A percentile compares a stretch with the other conserved stretches of the same genome.
These are phyloP conservation scores for Brassica balearica DNA, from an alignment of 441 rosid genomes.

Conservation along the genomic window DNA sequence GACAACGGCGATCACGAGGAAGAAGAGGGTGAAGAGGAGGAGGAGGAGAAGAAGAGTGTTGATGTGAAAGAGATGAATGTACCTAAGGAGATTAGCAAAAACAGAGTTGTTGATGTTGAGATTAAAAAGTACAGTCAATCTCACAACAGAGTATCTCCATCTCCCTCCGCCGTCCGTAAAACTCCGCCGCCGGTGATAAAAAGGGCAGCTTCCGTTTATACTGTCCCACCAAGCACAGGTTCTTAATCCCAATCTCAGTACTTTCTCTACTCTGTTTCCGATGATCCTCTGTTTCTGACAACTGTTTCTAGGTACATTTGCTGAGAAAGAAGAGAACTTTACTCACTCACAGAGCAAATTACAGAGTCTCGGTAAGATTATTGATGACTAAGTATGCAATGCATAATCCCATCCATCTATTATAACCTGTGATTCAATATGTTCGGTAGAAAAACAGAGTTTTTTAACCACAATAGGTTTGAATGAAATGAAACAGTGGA, in stretches of 20 bases:
- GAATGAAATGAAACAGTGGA: constrained; percentile 59
- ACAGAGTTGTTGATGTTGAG: constrained; percentile 39
- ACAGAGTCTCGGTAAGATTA: constrained; percentile 67
- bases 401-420: neutral
- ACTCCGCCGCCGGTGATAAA: constrained; percentile 54
- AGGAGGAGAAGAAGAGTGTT: constrained; percentile 52
- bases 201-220: constrained; percentile 43
- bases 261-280: neutral
- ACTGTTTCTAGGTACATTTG: constrained; percentile 26
- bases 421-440: neutral
- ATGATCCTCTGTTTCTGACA: constrained; percentile 36
- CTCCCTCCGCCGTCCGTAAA: constrained; percentile 54
- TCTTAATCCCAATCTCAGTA: constrained; percentile 37
- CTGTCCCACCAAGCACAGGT: constrained; percentile 31
- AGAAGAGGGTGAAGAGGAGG: constrained; percentile 40
- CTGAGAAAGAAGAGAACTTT: constrained; percentile 47
- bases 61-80: constrained; percentile 62
- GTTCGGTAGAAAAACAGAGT: neutral
- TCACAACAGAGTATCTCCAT: constrained; percentile 47
- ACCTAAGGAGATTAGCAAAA: constrained; percentile 30
- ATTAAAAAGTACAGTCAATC: constrained; percentile 48
- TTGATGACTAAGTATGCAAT: neutral
- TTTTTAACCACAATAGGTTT: neutral
- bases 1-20: constrained; percentile 43
- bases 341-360: constrained; percentile 64